These are phyloP conservation scores for Vitis rotundifolia DNA, from an alignment of 164 flowering plant genomes.

Conservation along the genomic window DNA sequence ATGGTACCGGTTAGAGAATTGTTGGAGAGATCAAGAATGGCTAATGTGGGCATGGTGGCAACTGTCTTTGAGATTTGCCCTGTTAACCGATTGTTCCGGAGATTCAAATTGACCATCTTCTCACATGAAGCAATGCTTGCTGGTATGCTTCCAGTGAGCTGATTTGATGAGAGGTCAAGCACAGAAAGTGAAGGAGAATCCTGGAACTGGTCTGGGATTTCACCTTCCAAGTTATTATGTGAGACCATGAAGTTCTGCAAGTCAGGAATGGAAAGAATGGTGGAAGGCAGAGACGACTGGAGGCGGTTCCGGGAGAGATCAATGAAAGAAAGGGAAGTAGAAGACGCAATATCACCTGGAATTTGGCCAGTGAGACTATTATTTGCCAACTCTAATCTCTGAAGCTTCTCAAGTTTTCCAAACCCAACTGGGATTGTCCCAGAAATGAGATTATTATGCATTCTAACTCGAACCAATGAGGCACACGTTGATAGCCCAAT, in stretches of 20 bases:
- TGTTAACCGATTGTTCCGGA: slow-evolving; percentile 57
- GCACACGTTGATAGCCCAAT: slow-evolving; percentile 49
- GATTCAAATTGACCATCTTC: slow-evolving; percentile 69
- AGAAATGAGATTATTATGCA: slow-evolving; percentile 72
- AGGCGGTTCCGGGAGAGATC: slow-evolving; percentile 78
- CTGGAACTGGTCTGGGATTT: slow-evolving; percentile 83
- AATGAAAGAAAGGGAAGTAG: slow-evolving; percentile 75
- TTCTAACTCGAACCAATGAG: slow-evolving; percentile 76
- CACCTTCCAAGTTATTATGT: slow-evolving; percentile 61
- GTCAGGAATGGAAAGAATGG: slow-evolving; percentile 66
- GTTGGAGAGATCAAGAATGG: slow-evolving; percentile 86
- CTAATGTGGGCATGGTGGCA: slow-evolving; percentile 70
- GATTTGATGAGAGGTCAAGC: slow-evolving; percentile 84
- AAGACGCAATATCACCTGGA: slow-evolving; percentile 68
- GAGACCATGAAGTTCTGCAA: slow-evolving; percentile 76
- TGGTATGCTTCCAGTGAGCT: slow-evolving; percentile 74
- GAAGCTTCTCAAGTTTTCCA: slow-evolving; percentile 71
- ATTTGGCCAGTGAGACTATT: slow-evolving; percentile 74
- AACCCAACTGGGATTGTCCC: slow-evolving; percentile 80
- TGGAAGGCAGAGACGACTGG: slow-evolving; percentile 73
- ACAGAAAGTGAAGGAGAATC: slow-evolving; percentile 76
- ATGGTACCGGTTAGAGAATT: slow-evolving; percentile 78
- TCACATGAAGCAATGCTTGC: slow-evolving; percentile 75
- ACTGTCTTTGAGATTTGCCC: slow-evolving; percentile 73
- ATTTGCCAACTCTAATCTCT: slow-evolving; percentile 77